phyloP scores from a whole-genome alignment of 164 flowering plant genomes.

The Euptelea pleiosperma region DNA sequence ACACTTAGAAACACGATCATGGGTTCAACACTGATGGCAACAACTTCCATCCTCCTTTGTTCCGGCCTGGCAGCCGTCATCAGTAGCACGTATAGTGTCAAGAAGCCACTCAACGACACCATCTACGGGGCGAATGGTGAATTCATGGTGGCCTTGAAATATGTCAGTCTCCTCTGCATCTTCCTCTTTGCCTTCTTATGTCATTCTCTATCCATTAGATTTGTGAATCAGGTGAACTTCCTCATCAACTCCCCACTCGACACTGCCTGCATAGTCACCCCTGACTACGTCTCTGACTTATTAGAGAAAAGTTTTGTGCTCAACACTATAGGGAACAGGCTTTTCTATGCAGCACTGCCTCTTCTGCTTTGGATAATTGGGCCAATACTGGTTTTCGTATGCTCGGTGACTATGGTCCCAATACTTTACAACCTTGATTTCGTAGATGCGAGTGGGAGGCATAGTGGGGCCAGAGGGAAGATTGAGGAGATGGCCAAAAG shows the following conservation, averaged over 20 bases:
- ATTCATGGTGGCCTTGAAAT: slow-evolving; percentile 73
- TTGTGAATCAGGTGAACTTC: slow-evolving; percentile 78
- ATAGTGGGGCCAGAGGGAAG: slow-evolving; percentile 1
- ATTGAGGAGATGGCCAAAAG: slow-evolving; percentile 1
- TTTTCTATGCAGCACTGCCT: slow-evolving; percentile 75
- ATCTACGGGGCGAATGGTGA: slow-evolving; percentile 85
- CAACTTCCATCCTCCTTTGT: slow-evolving; percentile 75
- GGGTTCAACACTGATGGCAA: slow-evolving; percentile 95
- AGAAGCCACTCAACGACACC: slow-evolving; percentile 66
- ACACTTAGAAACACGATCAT: slow-evolving; percentile 79
- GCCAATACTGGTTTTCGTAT: slow-evolving; percentile 74
- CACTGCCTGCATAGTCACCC: slow-evolving; percentile 26
- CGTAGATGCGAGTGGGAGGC: slow-evolving; percentile 25
- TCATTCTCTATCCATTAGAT: slow-evolving; percentile 75
- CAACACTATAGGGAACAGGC: slow-evolving; percentile 74
- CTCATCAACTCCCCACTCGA: slow-evolving; percentile 66
- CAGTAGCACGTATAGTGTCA: slow-evolving; percentile 90
- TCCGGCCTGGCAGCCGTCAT: slow-evolving; percentile 80
- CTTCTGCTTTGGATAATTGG: slow-evolving; percentile 92
- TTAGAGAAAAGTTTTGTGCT: slow-evolving; percentile 62
- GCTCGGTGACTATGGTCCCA: slow-evolving; percentile 56
- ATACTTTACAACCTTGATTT: slow-evolving; percentile 74
- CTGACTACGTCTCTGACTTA: slow-evolving; percentile 58
- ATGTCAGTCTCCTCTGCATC: slow-evolving; percentile 54
- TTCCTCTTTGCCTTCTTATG: slow-evolving; percentile 78